A percentile compares a stretch with the other conserved stretches of the same genome.
These are phyloP conservation scores for Eimeria necatrix DNA, from an alignment of 169 alveolate genomes.

Conservation along the genomic window DNA sequence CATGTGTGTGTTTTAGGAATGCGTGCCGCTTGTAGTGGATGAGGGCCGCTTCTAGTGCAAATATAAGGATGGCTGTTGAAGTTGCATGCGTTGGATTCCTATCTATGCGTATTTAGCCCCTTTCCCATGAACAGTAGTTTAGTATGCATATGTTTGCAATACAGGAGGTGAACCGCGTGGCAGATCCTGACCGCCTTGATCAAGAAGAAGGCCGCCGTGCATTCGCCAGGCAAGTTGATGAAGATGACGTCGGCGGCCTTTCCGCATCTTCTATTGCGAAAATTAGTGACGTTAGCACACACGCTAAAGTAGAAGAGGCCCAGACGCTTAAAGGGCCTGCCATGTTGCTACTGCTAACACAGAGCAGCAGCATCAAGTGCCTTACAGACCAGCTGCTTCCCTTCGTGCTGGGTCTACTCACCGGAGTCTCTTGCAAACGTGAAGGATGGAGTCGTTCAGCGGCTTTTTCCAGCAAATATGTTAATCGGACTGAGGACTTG, in stretches of 20 bases:
- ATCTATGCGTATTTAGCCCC: too few species aligned
- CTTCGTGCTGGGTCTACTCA: constrained; percentile 51
- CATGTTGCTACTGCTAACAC: constrained; percentile 51
- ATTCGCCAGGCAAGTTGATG: constrained; percentile 23
- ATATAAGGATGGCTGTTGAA: too few species aligned
- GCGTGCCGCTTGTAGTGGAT: too few species aligned
- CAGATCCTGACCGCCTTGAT: constrained; percentile 73
- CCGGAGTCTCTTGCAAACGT: constrained; percentile 56
- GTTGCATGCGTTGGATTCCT: too few species aligned
- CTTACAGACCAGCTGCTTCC: constrained; percentile 52
- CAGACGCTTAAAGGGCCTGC: constrained; percentile 77
- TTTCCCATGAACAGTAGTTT: neutral
- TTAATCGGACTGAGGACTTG: constrained; percentile 68
- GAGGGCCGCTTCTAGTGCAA: too few species aligned
- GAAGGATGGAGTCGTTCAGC: constrained; percentile 42
- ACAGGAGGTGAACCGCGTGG: constrained; percentile 71
- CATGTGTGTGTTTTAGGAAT: too few species aligned
- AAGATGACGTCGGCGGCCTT: neutral
- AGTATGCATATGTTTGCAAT: neutral
- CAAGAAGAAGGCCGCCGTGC: constrained; percentile 58
- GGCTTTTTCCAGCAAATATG: constrained; percentile 66
- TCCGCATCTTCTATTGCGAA: neutral
- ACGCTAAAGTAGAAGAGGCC: constrained; percentile 73
- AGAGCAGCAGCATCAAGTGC: constrained; percentile 26
- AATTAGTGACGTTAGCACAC: constrained; percentile 39